Evolutionary conservation across 2,329 filamentous ascomycete species (phyloP).

Genomic region (Penicillium paneum): DNA sequence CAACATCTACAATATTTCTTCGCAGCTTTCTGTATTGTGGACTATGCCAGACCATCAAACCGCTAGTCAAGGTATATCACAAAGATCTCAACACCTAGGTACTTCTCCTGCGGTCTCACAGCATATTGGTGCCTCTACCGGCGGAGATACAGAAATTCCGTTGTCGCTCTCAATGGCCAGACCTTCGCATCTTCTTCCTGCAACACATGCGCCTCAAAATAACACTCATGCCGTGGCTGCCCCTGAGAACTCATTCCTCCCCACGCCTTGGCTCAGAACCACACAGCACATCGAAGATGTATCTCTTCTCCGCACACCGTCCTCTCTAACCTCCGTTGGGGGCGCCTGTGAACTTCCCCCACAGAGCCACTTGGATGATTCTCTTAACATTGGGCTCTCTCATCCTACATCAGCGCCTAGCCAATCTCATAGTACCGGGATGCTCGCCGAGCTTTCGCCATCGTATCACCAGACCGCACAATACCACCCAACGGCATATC

Average conservation of each 20-base stretch:
- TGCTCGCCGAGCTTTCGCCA: conserved; percentile 24
- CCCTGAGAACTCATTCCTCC: conserved; percentile 22
- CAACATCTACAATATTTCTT: conserved; percentile 28
- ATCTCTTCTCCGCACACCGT: conserved; percentile 28
- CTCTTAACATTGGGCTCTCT: conserved; percentile 11
- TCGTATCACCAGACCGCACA: conserved; percentile 24
- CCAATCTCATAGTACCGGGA: conserved; percentile 17
- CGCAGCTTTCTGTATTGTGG: conserved; percentile 33
- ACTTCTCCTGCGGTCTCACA: conserved; percentile 9
- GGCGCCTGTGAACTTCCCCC: conserved; percentile 20
- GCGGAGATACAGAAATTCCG: conserved; percentile 6
- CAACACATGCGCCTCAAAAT: neutral
- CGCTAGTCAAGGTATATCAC: neutral
- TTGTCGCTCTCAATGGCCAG: conserved; percentile 5
- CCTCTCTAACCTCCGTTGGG: conserved; percentile 27
- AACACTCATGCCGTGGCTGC: conserved; percentile 6
- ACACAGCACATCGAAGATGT: conserved; percentile 27
- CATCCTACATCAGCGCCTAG: conserved; percentile 18
- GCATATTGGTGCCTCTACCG: conserved; percentile 3
- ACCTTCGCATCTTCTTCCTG: conserved; percentile 9
- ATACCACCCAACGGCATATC: conserved; percentile 27
- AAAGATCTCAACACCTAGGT: conserved; percentile 1
- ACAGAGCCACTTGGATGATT: conserved; percentile 18
- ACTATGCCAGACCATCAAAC: conserved; percentile 12
- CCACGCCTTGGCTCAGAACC: conserved; percentile 30